Conservation (phyloP, 2,329 filamentous ascomycete species). For the Ophiognomonia clavigignenti-juglandacearum region DNA sequence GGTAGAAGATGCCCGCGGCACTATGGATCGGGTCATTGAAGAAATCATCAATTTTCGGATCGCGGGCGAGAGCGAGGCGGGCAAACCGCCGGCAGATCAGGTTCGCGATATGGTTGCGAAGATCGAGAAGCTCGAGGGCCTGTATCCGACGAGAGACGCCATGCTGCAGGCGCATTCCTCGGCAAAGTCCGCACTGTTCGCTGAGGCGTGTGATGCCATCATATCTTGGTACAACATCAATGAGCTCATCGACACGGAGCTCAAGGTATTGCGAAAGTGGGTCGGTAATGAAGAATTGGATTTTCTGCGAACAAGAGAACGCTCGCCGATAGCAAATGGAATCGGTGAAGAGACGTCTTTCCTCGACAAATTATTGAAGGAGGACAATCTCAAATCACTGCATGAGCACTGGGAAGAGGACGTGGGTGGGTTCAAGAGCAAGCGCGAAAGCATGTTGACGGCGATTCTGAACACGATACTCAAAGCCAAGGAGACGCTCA, state of each 20-base stretch:
- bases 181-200: slow-evolving; percentile 71
- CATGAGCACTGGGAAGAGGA: slow-evolving; percentile 62
- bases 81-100: slow-evolving; percentile 82
- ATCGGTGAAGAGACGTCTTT: slow-evolving; percentile 89
- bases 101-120: slow-evolving; percentile 85
- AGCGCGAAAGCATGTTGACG: slow-evolving; percentile 71
- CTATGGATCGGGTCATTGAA: slow-evolving; percentile 72
- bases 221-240: slow-evolving; percentile 97
- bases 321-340: slow-evolving; percentile 64
- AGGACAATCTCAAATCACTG: slow-evolving; percentile 87
- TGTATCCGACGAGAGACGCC: slow-evolving; percentile 77
- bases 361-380: slow-evolving; percentile 89
- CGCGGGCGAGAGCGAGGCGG: slow-evolving; percentile 86
- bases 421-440: slow-evolving; percentile 33
- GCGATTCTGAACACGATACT: slow-evolving; percentile 81
- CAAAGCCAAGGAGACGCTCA: slow-evolving; percentile 90
- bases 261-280: slow-evolving; percentile 89
- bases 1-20: slow-evolving; percentile 75
- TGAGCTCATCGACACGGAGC: slow-evolving; percentile 89
- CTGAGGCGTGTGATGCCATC: slow-evolving; percentile 80
- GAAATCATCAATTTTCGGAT: slow-evolving; percentile 91
- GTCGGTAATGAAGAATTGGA: slow-evolving; percentile 94
- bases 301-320: slow-evolving; percentile 71
- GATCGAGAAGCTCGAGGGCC: slow-evolving; percentile 80
- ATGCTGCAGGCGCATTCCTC: slow-evolving; percentile 71